These are phyloP conservation scores for Vanrija pseudolonga DNA, from an alignment of 1,284 basidiomycete genomes.

Conservation along the genomic window DNA sequence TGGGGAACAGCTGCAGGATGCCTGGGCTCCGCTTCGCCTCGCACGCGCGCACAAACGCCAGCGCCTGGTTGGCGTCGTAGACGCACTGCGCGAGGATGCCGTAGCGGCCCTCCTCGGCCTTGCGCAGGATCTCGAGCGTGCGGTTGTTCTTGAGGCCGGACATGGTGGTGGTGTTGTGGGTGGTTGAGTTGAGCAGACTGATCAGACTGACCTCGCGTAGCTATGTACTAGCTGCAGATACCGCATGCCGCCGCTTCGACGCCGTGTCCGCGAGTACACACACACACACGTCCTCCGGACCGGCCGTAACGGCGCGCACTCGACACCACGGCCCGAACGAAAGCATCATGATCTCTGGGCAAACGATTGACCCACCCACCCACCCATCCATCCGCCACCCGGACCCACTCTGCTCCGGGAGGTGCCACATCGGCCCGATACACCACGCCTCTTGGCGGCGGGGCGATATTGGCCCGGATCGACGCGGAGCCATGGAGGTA, in stretches of 20 bases:
- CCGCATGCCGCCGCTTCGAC: background rate
- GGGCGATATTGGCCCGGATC: too few species aligned
- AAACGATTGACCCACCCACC: too few species aligned
- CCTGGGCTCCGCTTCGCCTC: constrained; percentile 43
- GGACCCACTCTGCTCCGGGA: too few species aligned
- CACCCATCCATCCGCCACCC: too few species aligned
- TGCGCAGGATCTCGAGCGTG: constrained; percentile 44
- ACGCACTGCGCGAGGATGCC: constrained; percentile 37
- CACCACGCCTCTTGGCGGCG: too few species aligned
- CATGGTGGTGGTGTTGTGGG: constrained; percentile 16
- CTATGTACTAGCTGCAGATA: too few species aligned
- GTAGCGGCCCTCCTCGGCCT: constrained; percentile 45
- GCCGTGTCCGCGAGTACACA: background rate
- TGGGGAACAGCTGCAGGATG: constrained; percentile 47
- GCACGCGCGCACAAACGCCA: constrained; percentile 44
- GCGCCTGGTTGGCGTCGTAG: constrained; percentile 43
- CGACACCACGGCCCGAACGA: too few species aligned
- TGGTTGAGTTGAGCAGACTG: constrained; percentile 3
- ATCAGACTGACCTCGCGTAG: background rate
- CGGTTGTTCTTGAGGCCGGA: constrained; percentile 36
- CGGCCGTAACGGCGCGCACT: too few species aligned
- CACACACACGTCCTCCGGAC: background rate
- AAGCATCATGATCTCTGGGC: too few species aligned
- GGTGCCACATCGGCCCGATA: too few species aligned
- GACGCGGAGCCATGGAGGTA: too few species aligned